Conservation (phyloP, 345 rosid species). For the Rhodamnia rubescens region DNA sequence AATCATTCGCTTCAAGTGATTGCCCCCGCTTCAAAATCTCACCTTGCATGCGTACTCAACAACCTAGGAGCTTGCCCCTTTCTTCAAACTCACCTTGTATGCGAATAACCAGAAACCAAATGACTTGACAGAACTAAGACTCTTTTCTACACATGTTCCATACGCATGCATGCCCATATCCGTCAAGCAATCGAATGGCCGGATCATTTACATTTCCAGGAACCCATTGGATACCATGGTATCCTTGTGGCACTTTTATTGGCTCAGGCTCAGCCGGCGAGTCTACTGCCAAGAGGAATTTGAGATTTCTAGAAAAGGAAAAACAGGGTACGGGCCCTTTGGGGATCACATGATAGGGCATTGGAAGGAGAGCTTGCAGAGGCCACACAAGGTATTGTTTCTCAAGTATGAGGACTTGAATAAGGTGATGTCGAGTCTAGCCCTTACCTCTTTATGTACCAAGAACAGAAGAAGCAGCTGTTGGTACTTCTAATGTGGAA, state of each 20-base stretch:
- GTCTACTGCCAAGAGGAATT: background rate
- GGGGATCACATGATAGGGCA: background rate
- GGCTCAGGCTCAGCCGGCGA: background rate
- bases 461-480: background rate
- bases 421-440: background rate
- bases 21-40: background rate
- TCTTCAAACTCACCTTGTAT: background rate
- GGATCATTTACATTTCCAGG: background rate
- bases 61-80: background rate
- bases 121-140: background rate
- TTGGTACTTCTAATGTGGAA: background rate
- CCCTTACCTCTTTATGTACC: background rate
- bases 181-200: background rate
- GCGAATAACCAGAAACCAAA: background rate
- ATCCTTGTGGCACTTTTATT: background rate
- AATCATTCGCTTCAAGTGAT: no score
- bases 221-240: background rate
- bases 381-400: background rate
- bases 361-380: background rate
- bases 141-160: background rate
- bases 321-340: background rate
- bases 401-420: background rate
- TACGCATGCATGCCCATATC: background rate
- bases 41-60: background rate
- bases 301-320: background rate